A percentile compares a stretch with the other conserved stretches of the same genome.
phyloP scores from a whole-genome alignment of 345 rosid genomes.

The Populus davidiana region DNA sequence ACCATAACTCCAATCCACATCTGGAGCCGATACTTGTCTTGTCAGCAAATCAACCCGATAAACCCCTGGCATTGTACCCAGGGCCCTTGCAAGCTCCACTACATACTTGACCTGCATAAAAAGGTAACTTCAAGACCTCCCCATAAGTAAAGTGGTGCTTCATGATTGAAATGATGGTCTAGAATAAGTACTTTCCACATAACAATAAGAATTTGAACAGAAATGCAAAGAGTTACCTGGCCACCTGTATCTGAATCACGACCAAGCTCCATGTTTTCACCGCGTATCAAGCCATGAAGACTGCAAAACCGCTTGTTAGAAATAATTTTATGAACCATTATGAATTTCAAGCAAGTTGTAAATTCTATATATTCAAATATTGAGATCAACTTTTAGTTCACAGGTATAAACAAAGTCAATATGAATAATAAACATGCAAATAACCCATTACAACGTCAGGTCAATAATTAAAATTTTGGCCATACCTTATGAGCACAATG shows the following conservation, averaged over 20 bases:
- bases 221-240: constrained; percentile 45
- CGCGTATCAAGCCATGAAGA: constrained; percentile 73
- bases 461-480: constrained; percentile 8
- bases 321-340: not conserved
- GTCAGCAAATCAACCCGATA: constrained; percentile 83
- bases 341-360: not conserved
- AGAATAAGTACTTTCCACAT: not conserved
- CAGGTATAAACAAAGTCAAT: not conserved
- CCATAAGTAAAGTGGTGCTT: not conserved
- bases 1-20: constrained; percentile 87
- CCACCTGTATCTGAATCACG: constrained; percentile 94
- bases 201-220: constrained; percentile 2
- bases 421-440: constrained; percentile 5
- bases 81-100: constrained; percentile 84
- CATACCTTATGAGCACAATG: constrained; percentile 66
- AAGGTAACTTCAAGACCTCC: constrained; percentile 3
- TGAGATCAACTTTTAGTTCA: not conserved
- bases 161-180: not conserved
- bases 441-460: constrained; percentile 6
- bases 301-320: constrained; percentile 23
- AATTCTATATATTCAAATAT: not conserved
- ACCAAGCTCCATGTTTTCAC: constrained; percentile 87
- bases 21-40: constrained; percentile 73
- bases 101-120: constrained; percentile 68
- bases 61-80: constrained; percentile 83